Percentiles rank a stretch among this genome's conserved stretches.
These are phyloP conservation scores for Metschnikowia cubensis DNA, from an alignment of 805 yeast species.

Conservation along the genomic window DNA sequence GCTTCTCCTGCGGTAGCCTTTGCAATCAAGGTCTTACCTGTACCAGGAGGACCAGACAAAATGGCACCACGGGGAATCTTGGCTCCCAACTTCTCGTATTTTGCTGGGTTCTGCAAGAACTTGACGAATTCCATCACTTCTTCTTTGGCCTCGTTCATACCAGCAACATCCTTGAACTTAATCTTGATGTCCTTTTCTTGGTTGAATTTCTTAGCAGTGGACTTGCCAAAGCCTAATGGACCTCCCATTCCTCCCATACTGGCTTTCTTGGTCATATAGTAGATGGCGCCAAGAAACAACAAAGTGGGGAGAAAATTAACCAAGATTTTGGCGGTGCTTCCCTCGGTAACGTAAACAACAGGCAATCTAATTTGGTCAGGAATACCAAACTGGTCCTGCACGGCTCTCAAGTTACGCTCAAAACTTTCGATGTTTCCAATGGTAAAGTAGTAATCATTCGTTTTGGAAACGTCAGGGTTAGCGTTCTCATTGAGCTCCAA, in stretches of 20 bases:
- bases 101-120: slow-evolving; percentile 78
- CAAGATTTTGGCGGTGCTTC: slow-evolving; percentile 57
- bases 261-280: slow-evolving; percentile 72
- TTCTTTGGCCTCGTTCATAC: slow-evolving; percentile 90
- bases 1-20: slow-evolving; percentile 98
- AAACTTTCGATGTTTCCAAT: slow-evolving; percentile 89
- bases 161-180: slow-evolving; percentile 87
- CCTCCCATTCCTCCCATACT: slow-evolving; percentile 50
- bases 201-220: slow-evolving; percentile 76
- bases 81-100: slow-evolving; percentile 86
- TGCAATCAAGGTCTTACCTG: slow-evolving; percentile 90
- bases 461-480: slow-evolving; percentile 19
- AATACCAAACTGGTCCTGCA: slow-evolving; percentile 66
- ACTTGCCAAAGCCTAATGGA: slow-evolving; percentile 71
- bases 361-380: slow-evolving; percentile 70
- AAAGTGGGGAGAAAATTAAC: slow-evolving; percentile 85
- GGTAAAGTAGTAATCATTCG: slow-evolving; percentile 49
- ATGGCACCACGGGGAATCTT: slow-evolving; percentile 95
- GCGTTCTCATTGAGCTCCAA: slow-evolving; percentile 55
- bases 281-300: slow-evolving; percentile 81
- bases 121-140: slow-evolving; percentile 95
- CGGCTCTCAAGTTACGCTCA: slow-evolving; percentile 71
- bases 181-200: slow-evolving; percentile 80
- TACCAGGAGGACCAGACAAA: slow-evolving; percentile 93
- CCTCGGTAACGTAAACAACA: slow-evolving; percentile 71